Evolutionary conservation across 805 yeast genomes (phyloP).

Genomic region (Metschnikowia peoriensis): DNA sequence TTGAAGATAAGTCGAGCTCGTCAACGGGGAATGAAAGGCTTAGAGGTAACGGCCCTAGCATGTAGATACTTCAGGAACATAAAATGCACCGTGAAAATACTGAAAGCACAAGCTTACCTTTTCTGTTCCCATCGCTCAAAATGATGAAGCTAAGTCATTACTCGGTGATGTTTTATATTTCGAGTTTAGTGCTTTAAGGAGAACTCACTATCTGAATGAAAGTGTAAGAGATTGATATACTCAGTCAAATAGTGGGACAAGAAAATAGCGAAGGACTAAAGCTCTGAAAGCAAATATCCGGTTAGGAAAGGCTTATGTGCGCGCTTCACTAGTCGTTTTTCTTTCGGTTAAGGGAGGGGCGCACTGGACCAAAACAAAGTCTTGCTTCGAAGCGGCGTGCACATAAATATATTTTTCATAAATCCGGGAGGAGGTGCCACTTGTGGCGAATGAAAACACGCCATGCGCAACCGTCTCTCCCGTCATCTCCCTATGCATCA

Average conservation of each 20-base stretch:
- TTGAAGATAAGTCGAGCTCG: too few species aligned
- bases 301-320: not conserved
- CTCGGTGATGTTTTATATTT: too few species aligned
- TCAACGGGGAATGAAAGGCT: too few species aligned
- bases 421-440: not conserved
- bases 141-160: too few species aligned
- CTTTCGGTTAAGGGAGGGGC: not conserved
- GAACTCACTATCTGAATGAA: too few species aligned
- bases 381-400: not conserved
- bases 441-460: slow-evolving; percentile 6
- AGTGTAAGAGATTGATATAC: not conserved
- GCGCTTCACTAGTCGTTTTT: not conserved
- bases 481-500: slow-evolving; percentile 2
- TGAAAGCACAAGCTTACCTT: too few species aligned
- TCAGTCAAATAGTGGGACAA: not conserved
- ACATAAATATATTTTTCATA: not conserved
- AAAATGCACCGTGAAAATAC: too few species aligned
- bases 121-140: too few species aligned
- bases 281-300: not conserved
- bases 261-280: too few species aligned
- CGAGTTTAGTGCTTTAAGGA: not conserved
- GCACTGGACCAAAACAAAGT: slow-evolving; percentile 1
- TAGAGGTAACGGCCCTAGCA: too few species aligned
- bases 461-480: not conserved
- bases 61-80: too few species aligned